Evolutionary conservation across 805 yeast genomes (phyloP).

Genomic region (Kuraishia molischiana): DNA sequence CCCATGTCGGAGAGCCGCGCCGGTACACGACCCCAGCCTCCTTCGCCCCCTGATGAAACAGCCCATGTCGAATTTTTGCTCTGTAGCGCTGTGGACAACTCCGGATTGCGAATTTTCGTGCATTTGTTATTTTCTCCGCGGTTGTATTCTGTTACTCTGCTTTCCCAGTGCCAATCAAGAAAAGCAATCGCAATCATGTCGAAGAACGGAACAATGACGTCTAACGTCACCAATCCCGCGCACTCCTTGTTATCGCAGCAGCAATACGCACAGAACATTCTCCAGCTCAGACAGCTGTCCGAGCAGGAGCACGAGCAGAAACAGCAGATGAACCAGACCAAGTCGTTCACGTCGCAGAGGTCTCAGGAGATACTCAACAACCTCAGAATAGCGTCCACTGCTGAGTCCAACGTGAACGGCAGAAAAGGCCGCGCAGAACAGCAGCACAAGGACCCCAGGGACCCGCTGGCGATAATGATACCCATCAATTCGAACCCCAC

Average conservation of each 20-base stretch:
- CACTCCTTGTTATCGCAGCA: constrained; percentile 23
- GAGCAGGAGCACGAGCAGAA: constrained; percentile 27
- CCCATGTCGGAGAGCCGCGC: no score
- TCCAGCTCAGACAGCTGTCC: constrained; percentile 35
- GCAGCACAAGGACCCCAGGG: constrained; percentile 29
- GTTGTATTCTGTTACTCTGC: no score
- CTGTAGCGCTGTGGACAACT: no score
- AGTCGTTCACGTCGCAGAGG: constrained; percentile 26
- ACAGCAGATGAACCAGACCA: constrained; percentile 22
- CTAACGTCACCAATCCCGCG: constrained; percentile 5
- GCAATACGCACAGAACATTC: constrained; percentile 34
- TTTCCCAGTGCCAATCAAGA: no score
- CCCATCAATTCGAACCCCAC: constrained; percentile 72
- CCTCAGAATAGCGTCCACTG: constrained; percentile 11
- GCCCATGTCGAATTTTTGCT: no score
- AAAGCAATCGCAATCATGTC: not conserved
- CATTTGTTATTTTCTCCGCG: no score
- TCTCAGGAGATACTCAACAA: constrained; percentile 18
- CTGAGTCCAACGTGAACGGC: constrained; percentile 2
- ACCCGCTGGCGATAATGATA: constrained; percentile 37
- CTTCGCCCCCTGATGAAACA: no score
- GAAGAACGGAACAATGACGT: constrained; percentile 2
- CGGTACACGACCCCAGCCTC: no score
- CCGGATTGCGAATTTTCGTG: no score
- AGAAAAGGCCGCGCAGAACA: constrained; percentile 6